Evolutionary conservation across 768 basidiomycete genomes (phyloP), one percentile per base, ranked within the genome.

Genomic region (Lentinula lateritia): DNA sequence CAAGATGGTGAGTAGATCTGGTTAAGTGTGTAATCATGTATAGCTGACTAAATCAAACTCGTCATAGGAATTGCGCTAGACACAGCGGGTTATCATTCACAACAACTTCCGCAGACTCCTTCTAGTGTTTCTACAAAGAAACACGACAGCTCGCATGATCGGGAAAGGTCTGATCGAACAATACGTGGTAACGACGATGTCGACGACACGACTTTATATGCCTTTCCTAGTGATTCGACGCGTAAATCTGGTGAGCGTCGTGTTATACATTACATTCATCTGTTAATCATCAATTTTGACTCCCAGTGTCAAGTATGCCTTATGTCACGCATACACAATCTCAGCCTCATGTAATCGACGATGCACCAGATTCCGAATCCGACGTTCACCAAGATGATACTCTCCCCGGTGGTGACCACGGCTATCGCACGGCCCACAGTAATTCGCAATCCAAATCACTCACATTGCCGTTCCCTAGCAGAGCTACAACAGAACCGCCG

Each of bases 81-180:
- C 66, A 83, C 85, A 68, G 84, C 87, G 57, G 94, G 93, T 0
- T 96, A 96, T 71, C 89, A 92, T 71, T 75, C 83, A 0, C 16
- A 50, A 38, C 6, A 53, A 36, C 46, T 10, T 52, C 50, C 23
- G 15, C n/a, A 42, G 34, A 41, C 34, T 50, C 58, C 15, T 36
- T 34, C 38, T 13, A 39, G 10, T 20, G 28, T 28, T 28, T 28
- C 23, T 18, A 45, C 23, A n/a, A 50, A n/a, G 20, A 32, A 32
- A 18, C 16, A 13, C 15, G 39, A 57, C 43, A 13, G 36, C 4
- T 28, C 15, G 7, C 75, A 76, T 57, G 66, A 67, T 15, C 73
- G 71, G 34, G 78, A 79, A 68, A 63, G 66, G 34, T 78, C 78
- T 23, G 79, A 81, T 60, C 70, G 72, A 39, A 80, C 78, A 2